phyloP scores from a whole-genome alignment of 148 eudicot genomes.

The Amaranthus cruentus region DNA sequence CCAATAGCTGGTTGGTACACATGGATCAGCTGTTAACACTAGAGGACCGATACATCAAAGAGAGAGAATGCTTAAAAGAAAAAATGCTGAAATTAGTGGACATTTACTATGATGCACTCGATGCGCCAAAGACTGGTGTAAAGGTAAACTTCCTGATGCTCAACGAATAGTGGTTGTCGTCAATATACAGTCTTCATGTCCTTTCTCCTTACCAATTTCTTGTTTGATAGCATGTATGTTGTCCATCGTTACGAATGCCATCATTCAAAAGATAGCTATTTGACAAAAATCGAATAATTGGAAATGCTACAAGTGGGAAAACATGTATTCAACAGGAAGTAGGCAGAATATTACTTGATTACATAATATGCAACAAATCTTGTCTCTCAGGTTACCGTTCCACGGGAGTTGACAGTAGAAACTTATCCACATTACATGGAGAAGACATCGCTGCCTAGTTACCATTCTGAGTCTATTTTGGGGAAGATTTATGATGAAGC shows the following conservation, averaged over 20 bases:
- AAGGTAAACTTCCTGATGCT: slow-evolving; percentile 32
- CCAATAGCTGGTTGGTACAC: slow-evolving; percentile 49
- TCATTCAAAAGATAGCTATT: no score
- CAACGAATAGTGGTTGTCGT: neutral
- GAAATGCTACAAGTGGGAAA: no score
- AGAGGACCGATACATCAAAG: slow-evolving; percentile 26
- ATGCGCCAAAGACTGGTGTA: slow-evolving; percentile 72
- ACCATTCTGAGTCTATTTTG: slow-evolving; percentile 49
- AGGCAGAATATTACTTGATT: neutral
- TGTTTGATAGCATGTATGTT: neutral
- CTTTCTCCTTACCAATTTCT: neutral
- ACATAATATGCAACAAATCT: neutral
- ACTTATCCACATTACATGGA: slow-evolving; percentile 59
- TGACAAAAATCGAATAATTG: no score
- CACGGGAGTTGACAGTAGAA: slow-evolving; percentile 27
- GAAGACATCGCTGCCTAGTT: slow-evolving; percentile 17
- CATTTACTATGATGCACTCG: slow-evolving; percentile 66
- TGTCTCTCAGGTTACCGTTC: slow-evolving; percentile 43
- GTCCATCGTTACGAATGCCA: neutral
- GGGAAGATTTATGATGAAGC: slow-evolving; percentile 48
- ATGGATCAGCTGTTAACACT: slow-evolving; percentile 53
- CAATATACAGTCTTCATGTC: neutral
- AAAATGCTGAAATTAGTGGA: slow-evolving; percentile 42
- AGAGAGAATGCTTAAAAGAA: slow-evolving; percentile 25
- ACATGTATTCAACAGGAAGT: no score